These are phyloP conservation scores for Linderniella brevidens DNA, from an alignment of 257 asterid genomes.

Conservation along the genomic window DNA sequence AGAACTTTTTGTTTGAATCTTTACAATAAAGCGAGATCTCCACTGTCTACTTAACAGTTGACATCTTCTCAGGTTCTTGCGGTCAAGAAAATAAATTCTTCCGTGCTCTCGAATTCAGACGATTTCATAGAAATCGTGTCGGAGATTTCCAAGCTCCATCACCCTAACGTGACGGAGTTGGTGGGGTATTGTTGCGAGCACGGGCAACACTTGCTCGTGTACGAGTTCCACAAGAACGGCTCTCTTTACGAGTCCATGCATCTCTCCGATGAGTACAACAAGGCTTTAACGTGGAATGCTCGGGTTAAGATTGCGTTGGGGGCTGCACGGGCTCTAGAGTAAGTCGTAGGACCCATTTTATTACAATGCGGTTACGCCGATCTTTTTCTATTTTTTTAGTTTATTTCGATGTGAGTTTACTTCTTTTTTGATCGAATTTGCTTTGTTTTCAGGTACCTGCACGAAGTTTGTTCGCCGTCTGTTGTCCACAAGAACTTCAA, in stretches of 20 bases:
- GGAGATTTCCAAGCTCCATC: conserved; percentile 51
- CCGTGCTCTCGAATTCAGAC: conserved; percentile 41
- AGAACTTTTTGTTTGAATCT: too few relatives aligned
- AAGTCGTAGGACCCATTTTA: conserved; percentile 14
- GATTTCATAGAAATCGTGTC: conserved; percentile 67
- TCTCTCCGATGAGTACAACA: conserved; percentile 58
- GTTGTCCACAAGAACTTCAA: conserved; percentile 73
- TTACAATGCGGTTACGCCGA: background rate
- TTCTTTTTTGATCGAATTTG: background rate
- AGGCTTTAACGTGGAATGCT: conserved; percentile 78
- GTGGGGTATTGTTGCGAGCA: conserved; percentile 91
- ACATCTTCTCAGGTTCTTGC: conserved; percentile 55
- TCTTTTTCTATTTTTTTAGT: background rate
- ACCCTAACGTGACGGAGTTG: conserved; percentile 75
- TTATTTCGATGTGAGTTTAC: background rate
- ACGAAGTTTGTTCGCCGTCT: conserved; percentile 90
- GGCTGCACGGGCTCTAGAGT: conserved; percentile 92
- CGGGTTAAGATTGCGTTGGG: conserved; percentile 95
- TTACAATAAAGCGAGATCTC: background rate
- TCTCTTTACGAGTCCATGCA: conserved; percentile 63
- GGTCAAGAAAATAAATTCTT: conserved; percentile 74
- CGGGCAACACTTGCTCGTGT: conserved; percentile 67
- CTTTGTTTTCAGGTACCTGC: conserved; percentile 49
- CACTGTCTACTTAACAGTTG: background rate
- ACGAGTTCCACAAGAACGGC: conserved; percentile 72